Base-by-base conservation (phyloP, 1,139 yeast species). In the Yamadazyma buinensis region DNA sequence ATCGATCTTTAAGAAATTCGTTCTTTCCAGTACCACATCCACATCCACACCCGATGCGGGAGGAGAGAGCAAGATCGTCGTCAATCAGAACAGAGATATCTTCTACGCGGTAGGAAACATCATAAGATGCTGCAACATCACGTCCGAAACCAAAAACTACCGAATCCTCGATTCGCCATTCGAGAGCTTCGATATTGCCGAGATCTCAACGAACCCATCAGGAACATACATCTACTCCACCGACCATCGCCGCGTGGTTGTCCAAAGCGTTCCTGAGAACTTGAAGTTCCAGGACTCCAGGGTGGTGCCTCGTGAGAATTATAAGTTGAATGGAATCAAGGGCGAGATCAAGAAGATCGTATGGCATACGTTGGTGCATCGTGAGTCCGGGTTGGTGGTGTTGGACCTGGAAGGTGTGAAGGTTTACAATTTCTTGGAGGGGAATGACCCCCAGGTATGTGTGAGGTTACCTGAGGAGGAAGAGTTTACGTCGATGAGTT, bases 161-260 rank as follows among this genome's bases (percentile, higher is more conserved):
- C 46, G 48, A 29, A 39, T 48, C 4, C 12, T 52, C 33, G 27
- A 33, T 19, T 21, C 35, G 37, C 9, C 26, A 4, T 18, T 28
- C 26, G 15, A 30, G 24, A 21, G 35, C 18, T 53, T 51, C 33
- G 51, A 48, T 15, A 57, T 65, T 15, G 35, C 42, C 9, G 45
- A 54, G 2, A 47, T 68, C 33, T 39, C 42, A 1, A 42, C 65
- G 34, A 66, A 65, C 40, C 39, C 49, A 1, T 52, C 52, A 40
- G 67, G 63, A 3, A 49, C 57, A 2, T 53, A 57, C 22, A 43
- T 67, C 35, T 72, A 71, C 4, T 40, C 59, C 6, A 51, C 64
- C 2, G 69, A 71, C 3, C 51, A 48, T 13, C 13, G 39, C 1
- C 41, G 44, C n/a, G 41, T 67, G 15, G 51, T 47, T 2, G 51